Evolutionary conservation across 371 early-diverging fungal genomes (phyloP), one percentile per base, ranked within the genome.

Genomic region (Blakeslea trispora): DNA sequence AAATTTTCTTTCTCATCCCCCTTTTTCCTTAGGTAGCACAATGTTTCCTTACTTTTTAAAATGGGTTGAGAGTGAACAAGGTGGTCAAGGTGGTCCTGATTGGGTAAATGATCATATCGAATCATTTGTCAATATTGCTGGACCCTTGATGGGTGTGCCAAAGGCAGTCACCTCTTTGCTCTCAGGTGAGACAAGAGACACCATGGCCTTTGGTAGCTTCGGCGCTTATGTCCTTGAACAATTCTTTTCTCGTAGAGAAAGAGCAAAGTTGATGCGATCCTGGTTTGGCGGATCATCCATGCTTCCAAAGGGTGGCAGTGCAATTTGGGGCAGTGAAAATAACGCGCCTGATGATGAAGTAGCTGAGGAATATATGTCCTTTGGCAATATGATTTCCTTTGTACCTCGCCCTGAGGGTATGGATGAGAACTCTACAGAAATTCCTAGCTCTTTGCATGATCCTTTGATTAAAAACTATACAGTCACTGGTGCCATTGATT

Each of bases 61-160:
- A 47, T 98, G 97, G 97, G 95, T 90, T 1, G 89, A 91, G 64
- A 81, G 84, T 18, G 65, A 74, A n/a, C 15, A 62, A 4, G 92
- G 91, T 28, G 94, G 91, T 10, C 78, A 87, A 8, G 92, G 87
- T 47, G 93, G 93, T 5, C 56, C 74, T 1, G 61, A 61, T 19
- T 97, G 98, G 98, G 85, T 87, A 8, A 85, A 91, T 35, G 70
- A 88, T 34, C 87, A 97, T 57, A 84, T 97, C 44, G 86, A 93
- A 45, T 71, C 89, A 0, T 83, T 92, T 68, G 88, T 93, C 45
- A 90, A 91, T 56, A 91, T 97, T 66, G 95, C 90, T 1, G 95
- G 94, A 1, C 90, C 97, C 3, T 70, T 93, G 69, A 69, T 96
- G 28, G 98, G 98, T 15, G 90, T 90, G 5, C 92, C 96, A 15